phyloP scores from a whole-genome alignment of 805 yeast genomes.

The Pichia californica region DNA sequence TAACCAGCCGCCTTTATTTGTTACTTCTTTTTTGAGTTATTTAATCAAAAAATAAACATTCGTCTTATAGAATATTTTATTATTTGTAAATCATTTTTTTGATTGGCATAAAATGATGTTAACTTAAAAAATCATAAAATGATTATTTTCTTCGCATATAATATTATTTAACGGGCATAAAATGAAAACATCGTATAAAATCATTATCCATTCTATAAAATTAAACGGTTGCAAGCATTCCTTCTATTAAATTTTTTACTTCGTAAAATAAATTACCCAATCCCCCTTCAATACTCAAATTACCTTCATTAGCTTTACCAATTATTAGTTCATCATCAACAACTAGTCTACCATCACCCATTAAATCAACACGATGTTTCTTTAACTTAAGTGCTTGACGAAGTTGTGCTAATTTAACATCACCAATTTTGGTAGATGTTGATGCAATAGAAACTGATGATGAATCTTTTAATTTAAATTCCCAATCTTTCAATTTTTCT shows the following conservation, averaged over 20 bases:
- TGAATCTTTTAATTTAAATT: constrained; percentile 9
- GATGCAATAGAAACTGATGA: not conserved
- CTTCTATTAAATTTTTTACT: constrained; percentile 64
- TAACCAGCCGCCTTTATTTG: too few species aligned
- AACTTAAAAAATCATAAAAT: too few species aligned
- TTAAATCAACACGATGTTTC: constrained; percentile 76
- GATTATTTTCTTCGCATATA: too few species aligned
- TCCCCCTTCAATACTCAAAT: constrained; percentile 76
- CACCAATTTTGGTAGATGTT: constrained; percentile 53
- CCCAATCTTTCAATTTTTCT: constrained; percentile 13
- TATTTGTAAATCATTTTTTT: too few species aligned
- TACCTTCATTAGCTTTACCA: constrained; percentile 73
- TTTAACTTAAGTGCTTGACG: constrained; percentile 51
- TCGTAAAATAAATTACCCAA: constrained; percentile 56
- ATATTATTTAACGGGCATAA: not conserved
- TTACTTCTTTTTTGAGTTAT: too few species aligned
- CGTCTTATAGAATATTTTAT: too few species aligned
- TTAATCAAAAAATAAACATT: too few species aligned
- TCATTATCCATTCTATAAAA: too few species aligned
- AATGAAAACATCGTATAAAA: too few species aligned
- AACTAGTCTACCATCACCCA: constrained; percentile 88
- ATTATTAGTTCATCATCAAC: constrained; percentile 74
- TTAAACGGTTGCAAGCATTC: constrained; percentile 68
- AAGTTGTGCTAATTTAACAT: constrained; percentile 74
- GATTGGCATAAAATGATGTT: too few species aligned